A percentile compares a stretch with the other conserved stretches of the same genome.
Conservation (phyloP, 345 rosid species). For the Eucalyptus regnans region DNA sequence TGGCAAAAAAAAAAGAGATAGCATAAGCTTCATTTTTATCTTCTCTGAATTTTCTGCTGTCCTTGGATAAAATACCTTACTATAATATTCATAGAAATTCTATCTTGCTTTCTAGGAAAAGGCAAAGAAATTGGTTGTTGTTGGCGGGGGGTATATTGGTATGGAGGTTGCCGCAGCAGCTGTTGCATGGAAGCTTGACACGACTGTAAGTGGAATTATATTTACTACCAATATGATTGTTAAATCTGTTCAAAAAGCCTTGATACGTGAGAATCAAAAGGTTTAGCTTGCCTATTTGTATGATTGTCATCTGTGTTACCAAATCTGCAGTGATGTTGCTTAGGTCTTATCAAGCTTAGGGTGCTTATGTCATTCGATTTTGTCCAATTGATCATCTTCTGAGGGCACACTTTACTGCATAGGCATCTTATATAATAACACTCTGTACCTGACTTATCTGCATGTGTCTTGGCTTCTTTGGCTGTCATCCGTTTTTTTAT, state of each 20-base stretch:
- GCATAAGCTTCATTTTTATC: neutral
- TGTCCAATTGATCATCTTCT: neutral
- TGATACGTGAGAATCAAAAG: neutral
- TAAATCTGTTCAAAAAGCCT: neutral
- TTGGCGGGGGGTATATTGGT: slow-evolving; percentile 98
- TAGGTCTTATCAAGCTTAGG: neutral
- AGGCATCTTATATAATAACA: neutral
- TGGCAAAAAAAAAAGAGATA: neutral
- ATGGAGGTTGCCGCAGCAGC: slow-evolving; percentile 99
- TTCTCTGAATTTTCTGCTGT: neutral
- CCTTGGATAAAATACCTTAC: neutral
- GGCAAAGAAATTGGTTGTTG: slow-evolving; percentile 65
- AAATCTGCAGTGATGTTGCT: neutral
- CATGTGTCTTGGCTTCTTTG: neutral
- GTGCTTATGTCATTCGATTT: neutral
- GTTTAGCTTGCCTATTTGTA: neutral
- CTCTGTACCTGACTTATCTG: neutral
- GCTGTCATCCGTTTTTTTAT: neutral
- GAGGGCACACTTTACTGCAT: neutral
- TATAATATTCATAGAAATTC: neutral
- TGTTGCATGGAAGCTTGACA: slow-evolving; percentile 91
- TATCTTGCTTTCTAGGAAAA: slow-evolving; percentile 36
- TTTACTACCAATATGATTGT: neutral
- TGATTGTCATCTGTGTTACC: neutral
- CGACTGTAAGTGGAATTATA: slow-evolving; percentile 34